Percentiles rank a stretch among this genome's conserved stretches.
phyloP scores from a whole-genome alignment of 164 flowering plant genomes.

The Liquidambar formosana region DNA sequence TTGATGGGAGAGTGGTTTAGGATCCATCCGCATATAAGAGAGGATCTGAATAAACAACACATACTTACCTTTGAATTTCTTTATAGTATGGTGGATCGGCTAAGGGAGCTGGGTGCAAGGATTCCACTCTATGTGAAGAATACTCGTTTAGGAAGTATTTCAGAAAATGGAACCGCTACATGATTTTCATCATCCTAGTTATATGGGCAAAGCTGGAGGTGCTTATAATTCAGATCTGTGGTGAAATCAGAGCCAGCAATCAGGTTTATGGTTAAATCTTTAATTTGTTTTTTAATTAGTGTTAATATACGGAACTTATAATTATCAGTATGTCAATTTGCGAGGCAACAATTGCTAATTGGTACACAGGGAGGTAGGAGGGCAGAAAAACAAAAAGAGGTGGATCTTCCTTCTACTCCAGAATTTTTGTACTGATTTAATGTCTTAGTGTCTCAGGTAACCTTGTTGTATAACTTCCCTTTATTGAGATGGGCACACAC shows the following conservation, averaged over 20 bases:
- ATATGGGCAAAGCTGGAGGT: background rate
- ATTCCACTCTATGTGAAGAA: conserved; percentile 64
- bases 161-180: conserved; percentile 24
- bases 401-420: background rate
- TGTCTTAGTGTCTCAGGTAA: background rate
- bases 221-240: background rate
- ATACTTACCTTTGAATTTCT: conserved; percentile 85
- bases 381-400: background rate
- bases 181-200: conserved; percentile 2
- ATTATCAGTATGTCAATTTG: background rate
- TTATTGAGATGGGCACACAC: background rate
- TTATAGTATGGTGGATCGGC: conserved; percentile 65
- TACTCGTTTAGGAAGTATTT: conserved; percentile 1
- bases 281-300: background rate
- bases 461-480: background rate
- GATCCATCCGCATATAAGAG: conserved; percentile 69
- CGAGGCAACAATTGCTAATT: background rate
- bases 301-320: background rate
- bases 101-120: conserved; percentile 54
- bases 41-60: conserved; percentile 71
- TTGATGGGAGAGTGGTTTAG: conserved; percentile 94
- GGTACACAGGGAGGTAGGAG: background rate
- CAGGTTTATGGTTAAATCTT: background rate
- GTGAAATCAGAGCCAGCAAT: background rate
- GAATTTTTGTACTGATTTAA: background rate